These are phyloP conservation scores for Solanum medicagineum DNA, from an alignment of 257 asterid genomes.

Conservation along the genomic window DNA sequence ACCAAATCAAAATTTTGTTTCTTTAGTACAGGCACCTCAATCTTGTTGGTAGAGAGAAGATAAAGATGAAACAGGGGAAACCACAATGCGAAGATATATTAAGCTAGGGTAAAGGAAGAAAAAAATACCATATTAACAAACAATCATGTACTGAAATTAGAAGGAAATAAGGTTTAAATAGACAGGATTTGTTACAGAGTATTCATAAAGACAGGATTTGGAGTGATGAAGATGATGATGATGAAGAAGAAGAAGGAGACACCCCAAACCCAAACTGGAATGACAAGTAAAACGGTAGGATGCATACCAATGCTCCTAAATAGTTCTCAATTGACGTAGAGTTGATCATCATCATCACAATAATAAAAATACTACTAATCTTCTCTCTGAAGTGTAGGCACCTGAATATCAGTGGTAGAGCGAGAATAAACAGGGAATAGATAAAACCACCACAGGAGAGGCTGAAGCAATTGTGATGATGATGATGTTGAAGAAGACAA, in stretches of 20 bases:
- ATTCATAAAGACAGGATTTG: not conserved
- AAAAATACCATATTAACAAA: not conserved
- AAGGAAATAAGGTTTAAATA: not conserved
- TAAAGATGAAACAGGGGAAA: not conserved
- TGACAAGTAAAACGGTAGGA: not conserved
- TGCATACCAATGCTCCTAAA: not conserved
- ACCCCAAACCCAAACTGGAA: not conserved
- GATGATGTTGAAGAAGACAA: not conserved
- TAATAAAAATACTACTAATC: not conserved
- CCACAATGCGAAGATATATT: not conserved
- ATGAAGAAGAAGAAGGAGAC: not conserved
- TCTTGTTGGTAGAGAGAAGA: not conserved
- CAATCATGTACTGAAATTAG: not conserved
- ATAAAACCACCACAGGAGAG: not conserved
- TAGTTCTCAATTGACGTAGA: not conserved
- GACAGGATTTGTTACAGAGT: not conserved
- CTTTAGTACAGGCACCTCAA: not conserved
- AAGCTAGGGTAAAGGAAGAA: not conserved
- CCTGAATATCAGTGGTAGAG: not conserved
- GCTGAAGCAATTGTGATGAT: not conserved
- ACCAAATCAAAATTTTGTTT: not conserved
- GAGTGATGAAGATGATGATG: not conserved
- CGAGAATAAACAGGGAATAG: not conserved
- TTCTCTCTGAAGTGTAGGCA: not conserved
- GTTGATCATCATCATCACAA: not conserved